Base-by-base conservation (phyloP, 148 eudicot species). In the Spergularia marina region DNA sequence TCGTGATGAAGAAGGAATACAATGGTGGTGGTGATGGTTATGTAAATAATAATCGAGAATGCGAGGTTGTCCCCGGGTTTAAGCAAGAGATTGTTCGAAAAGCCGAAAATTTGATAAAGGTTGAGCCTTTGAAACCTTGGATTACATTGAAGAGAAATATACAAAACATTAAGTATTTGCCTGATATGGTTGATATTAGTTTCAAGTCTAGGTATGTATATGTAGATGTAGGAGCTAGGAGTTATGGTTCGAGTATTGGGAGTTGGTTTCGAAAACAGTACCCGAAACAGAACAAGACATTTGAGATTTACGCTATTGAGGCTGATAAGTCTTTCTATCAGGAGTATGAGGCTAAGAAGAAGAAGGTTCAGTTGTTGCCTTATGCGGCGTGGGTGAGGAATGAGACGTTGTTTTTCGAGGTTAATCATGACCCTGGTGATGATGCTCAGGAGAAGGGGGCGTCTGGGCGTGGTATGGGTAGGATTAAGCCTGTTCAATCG, bases 201-300 rank as follows among this genome's bases (percentile, higher is more conserved):
- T 95, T 89, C 54, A 92, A 90, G 88, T 72, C 74, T 20, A 83
- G 90, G 67, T 95, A 92, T 63, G 86, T 92, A 65, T 95, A 90
- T 63, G 88, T 95, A 25, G 98, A 95, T 83, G 98, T 95, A 67
- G 98, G 98, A 34, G 86, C 97, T 13, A 80, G 97, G 74, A 92
- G 98, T 76, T 94, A 94, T 40, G 97, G 98, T 44, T 94, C 98
- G n/a, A 94, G 98, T 69, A 94, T 94, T 58, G 96, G 86, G 53
- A 88, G 98, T 57, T 94, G 98, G 98, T 94, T 94, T 44, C 87
- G 86, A 79, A 94, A 94, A 74, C 96, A 91, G 30, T 94, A 94
- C 71, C 98, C 98, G 17, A 95, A 95, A 73, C 97, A 95, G 72
- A 92, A 90, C 76, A 90, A 89, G 77, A 92, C 97, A 0, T 95